phyloP scores from a whole-genome alignment of 1,284 basidiomycete genomes.

The Microbotryum lychnidis-dioicae region DNA sequence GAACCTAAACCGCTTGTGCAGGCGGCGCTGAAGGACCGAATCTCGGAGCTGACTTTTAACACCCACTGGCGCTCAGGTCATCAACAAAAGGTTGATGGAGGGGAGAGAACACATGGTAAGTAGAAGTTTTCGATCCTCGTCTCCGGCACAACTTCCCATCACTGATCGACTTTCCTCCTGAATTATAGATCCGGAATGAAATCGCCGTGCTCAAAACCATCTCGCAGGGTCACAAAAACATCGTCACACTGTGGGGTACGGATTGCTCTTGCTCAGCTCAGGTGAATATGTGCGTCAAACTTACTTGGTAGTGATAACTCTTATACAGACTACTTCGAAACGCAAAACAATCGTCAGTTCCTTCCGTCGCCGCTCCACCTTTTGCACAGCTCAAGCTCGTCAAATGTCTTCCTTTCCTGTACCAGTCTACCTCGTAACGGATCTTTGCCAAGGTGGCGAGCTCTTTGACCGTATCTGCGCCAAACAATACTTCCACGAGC shows the following conservation, averaged over 20 bases:
- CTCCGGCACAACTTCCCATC: background rate
- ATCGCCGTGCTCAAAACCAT: constrained; percentile 91
- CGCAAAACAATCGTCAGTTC: constrained; percentile 21
- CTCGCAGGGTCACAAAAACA: constrained; percentile 77
- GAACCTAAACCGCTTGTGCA: too few species aligned
- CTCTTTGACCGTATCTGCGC: constrained; percentile 98
- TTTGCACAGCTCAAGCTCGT: background rate
- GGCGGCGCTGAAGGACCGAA: background rate
- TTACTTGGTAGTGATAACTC: too few species aligned
- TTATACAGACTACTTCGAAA: constrained; percentile 9
- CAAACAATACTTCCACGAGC: constrained; percentile 52
- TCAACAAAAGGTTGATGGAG: constrained; percentile 91
- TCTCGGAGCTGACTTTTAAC: too few species aligned
- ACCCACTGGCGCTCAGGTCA: constrained; percentile 39
- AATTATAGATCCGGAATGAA: constrained; percentile 81
- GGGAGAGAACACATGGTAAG: constrained; percentile 48
- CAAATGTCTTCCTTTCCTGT: background rate
- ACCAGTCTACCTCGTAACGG: constrained; percentile 64
- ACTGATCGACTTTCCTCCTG: background rate
- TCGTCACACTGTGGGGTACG: constrained; percentile 40
- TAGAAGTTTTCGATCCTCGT: background rate
- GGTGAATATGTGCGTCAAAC: background rate
- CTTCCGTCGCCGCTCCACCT: background rate
- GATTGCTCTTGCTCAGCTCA: constrained; percentile 1
- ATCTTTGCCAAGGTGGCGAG: constrained; percentile 95